phyloP scores from a whole-genome alignment of 768 basidiomycete genomes.

The Chlorophyllum brunneum region DNA sequence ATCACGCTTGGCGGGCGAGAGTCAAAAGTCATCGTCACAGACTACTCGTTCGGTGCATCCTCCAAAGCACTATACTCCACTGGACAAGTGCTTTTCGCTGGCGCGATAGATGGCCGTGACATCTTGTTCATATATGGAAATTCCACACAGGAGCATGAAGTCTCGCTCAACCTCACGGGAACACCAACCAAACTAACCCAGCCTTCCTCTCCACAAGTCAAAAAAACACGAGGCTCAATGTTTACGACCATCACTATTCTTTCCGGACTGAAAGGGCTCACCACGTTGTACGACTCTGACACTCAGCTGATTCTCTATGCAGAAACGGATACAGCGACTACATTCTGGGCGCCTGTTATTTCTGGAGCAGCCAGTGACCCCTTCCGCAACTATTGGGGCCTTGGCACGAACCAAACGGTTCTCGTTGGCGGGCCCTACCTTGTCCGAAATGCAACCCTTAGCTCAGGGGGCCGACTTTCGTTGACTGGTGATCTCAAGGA shows the following conservation, averaged over 20 bases:
- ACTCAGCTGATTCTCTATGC: conserved; percentile 68
- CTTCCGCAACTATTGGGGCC: conserved; percentile 62
- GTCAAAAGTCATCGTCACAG: conserved; percentile 69
- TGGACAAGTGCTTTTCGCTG: conserved; percentile 67
- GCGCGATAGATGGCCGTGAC: conserved; percentile 56
- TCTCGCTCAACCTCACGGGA: conserved; percentile 41
- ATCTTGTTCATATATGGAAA: conserved; percentile 62
- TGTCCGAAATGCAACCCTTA: conserved; percentile 51
- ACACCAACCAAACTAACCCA: conserved; percentile 35
- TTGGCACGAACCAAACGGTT: conserved; percentile 68
- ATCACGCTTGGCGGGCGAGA: conserved; percentile 68
- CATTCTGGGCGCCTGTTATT: conserved; percentile 76
- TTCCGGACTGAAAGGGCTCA: conserved; percentile 51
- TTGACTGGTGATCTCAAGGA: conserved; percentile 68
- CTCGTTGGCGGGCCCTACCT: conserved; percentile 66
- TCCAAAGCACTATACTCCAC: conserved; percentile 67
- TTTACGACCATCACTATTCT: conserved; percentile 51
- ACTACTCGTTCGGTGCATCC: conserved; percentile 63
- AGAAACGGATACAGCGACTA: conserved; percentile 61
- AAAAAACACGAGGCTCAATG: conserved; percentile 21
- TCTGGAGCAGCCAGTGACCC: conserved; percentile 34
- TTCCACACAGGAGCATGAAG: conserved; percentile 51
- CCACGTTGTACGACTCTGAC: conserved; percentile 64
- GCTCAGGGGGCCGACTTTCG: conserved; percentile 41
- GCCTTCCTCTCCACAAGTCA: conserved; percentile 24